Base-by-base conservation (phyloP, 2,329 filamentous ascomycete species). In the Talaromyces rugulosus region DNA sequence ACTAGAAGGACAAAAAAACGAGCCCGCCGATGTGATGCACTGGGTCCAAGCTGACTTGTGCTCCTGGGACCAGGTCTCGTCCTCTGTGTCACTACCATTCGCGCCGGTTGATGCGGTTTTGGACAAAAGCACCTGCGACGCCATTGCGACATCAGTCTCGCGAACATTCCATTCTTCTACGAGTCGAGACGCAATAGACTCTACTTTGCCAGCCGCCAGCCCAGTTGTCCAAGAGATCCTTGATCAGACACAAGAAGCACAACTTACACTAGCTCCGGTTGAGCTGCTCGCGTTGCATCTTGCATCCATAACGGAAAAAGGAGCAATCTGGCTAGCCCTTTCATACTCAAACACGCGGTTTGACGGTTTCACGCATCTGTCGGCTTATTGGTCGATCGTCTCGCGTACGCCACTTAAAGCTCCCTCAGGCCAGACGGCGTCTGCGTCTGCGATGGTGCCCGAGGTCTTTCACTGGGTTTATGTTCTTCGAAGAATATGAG, bases 391-490 rank as follows among this genome's bases (percentile, higher is more conserved):
- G 74, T 65, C 56, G 0, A 6, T 74, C 1, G 63, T 69, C 6
- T 71, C 70, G 7, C 72, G 70, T 6, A 71, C 65, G 6, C 63
- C 72, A 3, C 31, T 75, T 28, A 71, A 71, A 59, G 74, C 74
- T 9, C 73, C 73, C 12, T 16, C 71, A 7, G 74, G 73, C 2
- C 54, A 66, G 34, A 64, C 58, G 8, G 34, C 68, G 1, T 71
- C 69, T n/a, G 65, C 71, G 0, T 66, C 67, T 42, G 70, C 70
- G 5, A 55, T 72, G 62, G 66, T 70, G 4, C 73, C 74, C 0
- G 68, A 74, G 12, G 67, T 75, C 5, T 76, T 71, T 59, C 74
- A 76, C 61, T 76, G 73, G 74, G 34, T 75, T 12, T 75, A 76
- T 66, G 65, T 71, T 4, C 57, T 76, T 30, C 66, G 34, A 30